Conservation (phyloP, 495 filamentous ascomycete species). For the Neurospora sp. region DNA sequence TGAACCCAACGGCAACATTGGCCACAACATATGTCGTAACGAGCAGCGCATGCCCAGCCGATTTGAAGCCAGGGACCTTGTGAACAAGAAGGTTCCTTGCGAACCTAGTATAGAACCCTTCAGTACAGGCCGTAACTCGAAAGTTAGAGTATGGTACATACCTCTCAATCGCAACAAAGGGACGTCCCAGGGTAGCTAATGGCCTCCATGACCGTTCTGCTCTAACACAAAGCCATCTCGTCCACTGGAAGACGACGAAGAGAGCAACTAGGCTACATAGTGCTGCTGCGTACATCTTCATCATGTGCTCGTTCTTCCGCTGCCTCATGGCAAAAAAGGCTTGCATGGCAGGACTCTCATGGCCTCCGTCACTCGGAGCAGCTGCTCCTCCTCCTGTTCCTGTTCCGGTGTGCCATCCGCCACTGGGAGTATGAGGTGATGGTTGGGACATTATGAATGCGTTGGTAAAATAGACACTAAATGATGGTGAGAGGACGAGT, state of each 20-base stretch:
- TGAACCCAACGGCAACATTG: conserved; percentile 41
- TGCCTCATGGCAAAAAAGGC: conserved; percentile 21
- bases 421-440: background rate
- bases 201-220: conserved; percentile 11
- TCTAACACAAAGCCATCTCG: conserved; percentile 21
- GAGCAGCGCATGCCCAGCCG: conserved; percentile 40
- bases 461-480: background rate
- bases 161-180: conserved; percentile 20
- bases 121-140: background rate
- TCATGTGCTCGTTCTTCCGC: conserved; percentile 21
- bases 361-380: conserved; percentile 8
- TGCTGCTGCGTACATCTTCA: conserved; percentile 34
- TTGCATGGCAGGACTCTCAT: conserved; percentile 6
- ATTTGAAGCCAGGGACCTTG: conserved; percentile 40
- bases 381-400: background rate
- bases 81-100: conserved; percentile 34
- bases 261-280: conserved; percentile 39
- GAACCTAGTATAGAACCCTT: conserved; percentile 7
- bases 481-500: background rate
- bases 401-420: background rate
- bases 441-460: conserved; percentile 5
- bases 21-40: conserved; percentile 39
- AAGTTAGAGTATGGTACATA: conserved; percentile 3
- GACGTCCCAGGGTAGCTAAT: conserved; percentile 9
- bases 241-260: conserved; percentile 42